Percentiles rank a stretch among this genome's conserved stretches.
Conservation (phyloP, 1,139 yeast species). For the Pichia sp. region DNA sequence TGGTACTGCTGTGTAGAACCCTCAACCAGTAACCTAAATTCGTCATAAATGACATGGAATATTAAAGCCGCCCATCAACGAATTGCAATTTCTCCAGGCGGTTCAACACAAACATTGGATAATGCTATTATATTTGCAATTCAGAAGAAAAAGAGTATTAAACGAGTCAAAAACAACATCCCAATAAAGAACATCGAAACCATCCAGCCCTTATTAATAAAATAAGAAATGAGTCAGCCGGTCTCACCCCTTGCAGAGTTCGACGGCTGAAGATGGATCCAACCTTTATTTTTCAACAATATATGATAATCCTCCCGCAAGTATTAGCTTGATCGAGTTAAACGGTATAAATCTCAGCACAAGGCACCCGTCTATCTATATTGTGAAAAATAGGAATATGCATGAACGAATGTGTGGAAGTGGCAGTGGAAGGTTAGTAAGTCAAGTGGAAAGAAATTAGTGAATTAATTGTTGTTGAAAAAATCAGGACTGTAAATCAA, state of each 20-base stretch:
- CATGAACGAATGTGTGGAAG: background rate
- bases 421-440: background rate
- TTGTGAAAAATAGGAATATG: conserved; percentile 21
- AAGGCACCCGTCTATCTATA: conserved; percentile 51
- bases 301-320: conserved; percentile 75
- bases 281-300: conserved; percentile 31
- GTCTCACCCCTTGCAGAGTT: no score
- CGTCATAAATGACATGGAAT: background rate
- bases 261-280: conserved; percentile 8
- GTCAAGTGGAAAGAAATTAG: no score
- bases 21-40: background rate
- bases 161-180: background rate
- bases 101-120: no score
- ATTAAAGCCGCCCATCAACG: no score
- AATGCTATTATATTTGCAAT: no score
- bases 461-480: conserved; percentile 9
- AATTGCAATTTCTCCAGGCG: no score
- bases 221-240: no score
- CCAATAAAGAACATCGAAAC: conserved; percentile 3
- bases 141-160: background rate
- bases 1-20: no score
- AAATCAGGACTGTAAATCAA: conserved; percentile 3
- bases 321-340: conserved; percentile 83
- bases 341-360: conserved; percentile 75
- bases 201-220: background rate